A percentile compares a stretch with the other conserved stretches of the same genome.
Conservation (phyloP, 2,329 filamentous ascomycete species). For the Chrysoporthe puriensis region DNA sequence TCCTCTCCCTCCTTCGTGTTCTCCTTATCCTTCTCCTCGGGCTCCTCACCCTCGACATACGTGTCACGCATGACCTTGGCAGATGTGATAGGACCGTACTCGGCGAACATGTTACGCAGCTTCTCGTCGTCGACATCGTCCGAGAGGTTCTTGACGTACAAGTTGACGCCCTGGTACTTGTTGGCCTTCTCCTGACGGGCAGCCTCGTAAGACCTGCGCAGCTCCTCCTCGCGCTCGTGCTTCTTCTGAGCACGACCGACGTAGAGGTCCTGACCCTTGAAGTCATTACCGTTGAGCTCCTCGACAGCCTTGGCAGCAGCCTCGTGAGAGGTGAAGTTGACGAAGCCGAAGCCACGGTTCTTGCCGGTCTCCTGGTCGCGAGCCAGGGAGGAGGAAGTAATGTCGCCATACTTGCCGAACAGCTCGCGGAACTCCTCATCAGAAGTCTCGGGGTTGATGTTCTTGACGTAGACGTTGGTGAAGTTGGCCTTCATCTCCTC, state of each 20-base stretch:
- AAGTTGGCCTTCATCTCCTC: constrained; percentile 99
- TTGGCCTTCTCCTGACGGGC: constrained; percentile 96
- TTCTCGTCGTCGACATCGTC: constrained; percentile 98
- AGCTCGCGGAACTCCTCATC: constrained; percentile 95
- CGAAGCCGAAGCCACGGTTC: constrained; percentile 94
- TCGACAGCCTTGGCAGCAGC: constrained; percentile 85
- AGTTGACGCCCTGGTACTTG: constrained; percentile 99
- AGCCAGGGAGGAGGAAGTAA: constrained; percentile 93
- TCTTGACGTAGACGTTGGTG: constrained; percentile 99
- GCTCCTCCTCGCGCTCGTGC: constrained; percentile 98
- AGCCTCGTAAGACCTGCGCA: constrained; percentile 98
- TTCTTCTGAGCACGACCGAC: constrained; percentile 99
- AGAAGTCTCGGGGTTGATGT: constrained; percentile 80
- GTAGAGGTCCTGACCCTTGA: constrained; percentile 94
- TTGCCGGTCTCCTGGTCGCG: constrained; percentile 83
- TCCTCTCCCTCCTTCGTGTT: constrained; percentile 53
- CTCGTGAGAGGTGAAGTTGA: constrained; percentile 94
- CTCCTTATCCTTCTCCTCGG: constrained; percentile 55
- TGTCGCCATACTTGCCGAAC: constrained; percentile 90
- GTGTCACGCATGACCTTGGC: constrained; percentile 99
- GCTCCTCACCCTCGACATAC: constrained; percentile 58
- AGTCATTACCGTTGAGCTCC: constrained; percentile 87
- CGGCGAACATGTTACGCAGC: constrained; percentile 88
- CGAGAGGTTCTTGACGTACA: constrained; percentile 99
- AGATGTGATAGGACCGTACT: constrained; percentile 94